Conservation (phyloP, 2,329 filamentous ascomycete genomes). For the Thielaviopsis ethacetica region DNA sequence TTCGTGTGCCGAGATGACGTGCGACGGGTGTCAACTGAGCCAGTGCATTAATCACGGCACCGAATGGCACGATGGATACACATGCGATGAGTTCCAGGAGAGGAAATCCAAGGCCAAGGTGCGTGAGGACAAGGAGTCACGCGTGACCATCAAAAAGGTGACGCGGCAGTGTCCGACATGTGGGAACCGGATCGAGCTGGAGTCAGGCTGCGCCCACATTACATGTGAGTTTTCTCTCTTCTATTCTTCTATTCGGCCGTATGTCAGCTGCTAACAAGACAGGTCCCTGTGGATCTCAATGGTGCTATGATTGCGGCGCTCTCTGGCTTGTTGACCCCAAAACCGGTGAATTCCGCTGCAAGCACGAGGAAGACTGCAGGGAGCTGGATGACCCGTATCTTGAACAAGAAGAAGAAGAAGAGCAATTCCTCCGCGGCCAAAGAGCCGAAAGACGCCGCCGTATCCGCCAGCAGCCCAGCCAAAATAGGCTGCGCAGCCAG, state of each 20-base stretch:
- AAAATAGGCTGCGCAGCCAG: neutral
- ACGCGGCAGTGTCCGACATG: constrained; percentile 23
- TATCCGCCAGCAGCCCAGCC: neutral
- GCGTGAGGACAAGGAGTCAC: constrained; percentile 20
- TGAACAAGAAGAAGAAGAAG: neutral
- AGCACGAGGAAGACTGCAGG: constrained; percentile 18
- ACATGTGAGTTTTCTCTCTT: constrained; percentile 20
- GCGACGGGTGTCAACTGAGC: constrained; percentile 18
- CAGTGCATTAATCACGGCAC: constrained; percentile 22
- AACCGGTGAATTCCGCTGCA: constrained; percentile 18
- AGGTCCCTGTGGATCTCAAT: neutral
- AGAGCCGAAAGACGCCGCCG: neutral
- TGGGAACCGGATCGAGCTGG: constrained; percentile 21
- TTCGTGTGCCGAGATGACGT: constrained; percentile 19
- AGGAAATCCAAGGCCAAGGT: constrained; percentile 14
- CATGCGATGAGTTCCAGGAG: constrained; percentile 22
- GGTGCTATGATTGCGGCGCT: neutral
- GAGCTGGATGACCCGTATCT: constrained; percentile 10
- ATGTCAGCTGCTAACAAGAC: neutral
- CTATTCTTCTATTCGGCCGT: neutral
- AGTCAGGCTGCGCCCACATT: constrained; percentile 24
- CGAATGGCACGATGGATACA: constrained; percentile 23
- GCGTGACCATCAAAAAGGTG: constrained; percentile 19
- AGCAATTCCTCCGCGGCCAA: neutral
- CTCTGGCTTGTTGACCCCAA: neutral